phyloP scores from a whole-genome alignment of 179 eudicot species.

The Nepenthes alata region DNA sequence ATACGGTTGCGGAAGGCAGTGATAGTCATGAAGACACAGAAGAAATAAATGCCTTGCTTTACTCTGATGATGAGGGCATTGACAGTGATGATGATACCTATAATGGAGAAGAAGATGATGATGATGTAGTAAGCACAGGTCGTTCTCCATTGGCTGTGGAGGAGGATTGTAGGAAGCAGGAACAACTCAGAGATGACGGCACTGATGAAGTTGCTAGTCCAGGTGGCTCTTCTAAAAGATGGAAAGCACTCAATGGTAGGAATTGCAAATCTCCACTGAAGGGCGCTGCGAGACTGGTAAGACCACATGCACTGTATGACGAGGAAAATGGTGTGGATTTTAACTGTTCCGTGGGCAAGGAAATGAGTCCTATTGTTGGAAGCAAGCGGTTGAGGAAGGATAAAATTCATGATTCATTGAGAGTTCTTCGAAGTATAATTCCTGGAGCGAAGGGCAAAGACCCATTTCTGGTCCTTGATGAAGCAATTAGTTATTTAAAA shows the following conservation, averaged over 20 bases:
- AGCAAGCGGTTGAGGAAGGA: constrained; percentile 30
- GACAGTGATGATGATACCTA: not conserved
- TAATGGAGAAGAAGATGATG: constrained; percentile 36
- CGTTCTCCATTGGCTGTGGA: constrained; percentile 45
- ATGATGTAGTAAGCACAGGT: constrained; percentile 44
- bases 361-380: constrained; percentile 13
- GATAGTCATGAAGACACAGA: constrained; percentile 55
- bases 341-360: constrained; percentile 19
- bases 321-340: constrained; percentile 16
- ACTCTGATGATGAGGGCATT: constrained; percentile 29
- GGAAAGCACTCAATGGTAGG: constrained; percentile 20
- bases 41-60: constrained; percentile 60
- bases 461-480: constrained; percentile 50
- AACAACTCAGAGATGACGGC: constrained; percentile 9
- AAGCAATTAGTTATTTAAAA: constrained; percentile 51
- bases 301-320: constrained; percentile 6
- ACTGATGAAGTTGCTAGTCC: constrained; percentile 30
- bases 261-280: constrained; percentile 14
- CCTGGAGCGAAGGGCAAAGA: constrained; percentile 44
- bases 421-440: constrained; percentile 33
- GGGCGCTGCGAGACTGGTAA: constrained; percentile 21
- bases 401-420: constrained; percentile 42
- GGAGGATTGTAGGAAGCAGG: constrained; percentile 1
- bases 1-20: constrained; percentile 28
- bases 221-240: constrained; percentile 35